Evolutionary conservation across 2,329 filamentous ascomycete genomes (phyloP), one percentile per base, ranked within the genome.

Genomic region (Epichloe bromicola): DNA sequence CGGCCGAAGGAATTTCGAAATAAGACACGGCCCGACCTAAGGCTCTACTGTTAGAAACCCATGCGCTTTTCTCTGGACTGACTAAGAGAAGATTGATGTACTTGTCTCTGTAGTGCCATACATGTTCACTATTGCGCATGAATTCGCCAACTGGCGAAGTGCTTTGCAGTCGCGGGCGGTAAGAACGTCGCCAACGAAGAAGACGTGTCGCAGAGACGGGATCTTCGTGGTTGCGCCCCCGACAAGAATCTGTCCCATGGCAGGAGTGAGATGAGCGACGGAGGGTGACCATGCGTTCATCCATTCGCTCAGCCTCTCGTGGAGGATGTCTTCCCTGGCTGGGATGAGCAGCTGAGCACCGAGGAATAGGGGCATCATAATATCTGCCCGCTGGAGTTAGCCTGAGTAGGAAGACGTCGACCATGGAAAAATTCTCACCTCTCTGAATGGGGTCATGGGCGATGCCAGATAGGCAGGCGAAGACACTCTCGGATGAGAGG

Each of bases 221-320:
- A 96, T 94, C 57, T 86, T 68, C 0, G 87, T 82, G 3, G 72
- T 83, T 23, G 88, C 86, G 57, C 86, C 88, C 42, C 89, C 90
- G n/a, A 91, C 83, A 2, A 97, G 72, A 54, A 97, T 93, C 60
- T 96, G 88, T 51, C 90, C 90, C 90, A 97, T 96, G 52, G 93
- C 93, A 10, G 93, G 93, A 1, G 93, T 98, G 39, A 97, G 70
- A 67, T 97, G 93, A 12, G 85, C 88, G 17, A 89, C 86, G 15
- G 19, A 89, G 86, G 15, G 83, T 95, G 3, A 86, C 80, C 51
- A 76, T 70, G 61, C 86, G 79, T 49, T 84, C 79, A 96, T 88
- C 93, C 93, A 98, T 62, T 95, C 88, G 4, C 84, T 84, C 14
- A 96, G 73, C 59, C 52, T 82, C 68, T 95, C 90, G 64, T 96